Evolutionary conservation across 352 stramenopile species (phyloP), one percentile per base, ranked within the genome.

Genomic region (Phytophthora cactorum): DNA sequence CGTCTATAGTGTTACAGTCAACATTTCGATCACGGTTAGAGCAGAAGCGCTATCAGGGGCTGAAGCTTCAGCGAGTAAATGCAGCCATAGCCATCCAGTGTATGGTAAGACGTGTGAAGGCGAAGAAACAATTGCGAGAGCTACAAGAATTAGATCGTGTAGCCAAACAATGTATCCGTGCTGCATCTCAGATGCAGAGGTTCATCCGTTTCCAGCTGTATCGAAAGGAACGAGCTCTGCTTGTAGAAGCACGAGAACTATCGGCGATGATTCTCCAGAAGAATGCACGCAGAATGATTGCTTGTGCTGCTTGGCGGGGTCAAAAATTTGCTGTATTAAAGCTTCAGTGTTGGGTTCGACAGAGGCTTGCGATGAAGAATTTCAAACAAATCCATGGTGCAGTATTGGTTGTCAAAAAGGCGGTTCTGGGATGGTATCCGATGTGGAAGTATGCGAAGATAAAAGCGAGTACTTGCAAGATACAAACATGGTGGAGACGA

Each of bases 1-100:
- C 84, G 0, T 93, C 84, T 0, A 84, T 89, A 25, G 66, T 89
- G 0, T 56, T 93, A 14, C 84, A 93, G 49, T 89, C 79, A 14
- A 86, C 70, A 49, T 62, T 90, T 14, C 75, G 82, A 1, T 70
- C 76, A 4, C 63, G 81, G 3, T 58, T 93, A 5, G 81, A 93
- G 59, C 79, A 87, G 15, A 88, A 84, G 31, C 75, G 74, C 4
- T 93, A 78, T 36, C 82, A 91, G n/a, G 81, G 79, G 0, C 46
- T 79, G 11, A 88, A 84, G 59, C 45, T 90, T 27, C 59, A 77
- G 28, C 79, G 84, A 2, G 27, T 32, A 11, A 75, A 73, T 28
- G 79, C 81, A 22, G 81, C 68, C 0, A 57, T 72, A 5, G 66
- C 67, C 0, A 63, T 92, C 2, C 81, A 90, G 68, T 89, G 78